Evolutionary conservation across 768 basidiomycete genomes (phyloP).

Genomic region (Pholiota conissans): DNA sequence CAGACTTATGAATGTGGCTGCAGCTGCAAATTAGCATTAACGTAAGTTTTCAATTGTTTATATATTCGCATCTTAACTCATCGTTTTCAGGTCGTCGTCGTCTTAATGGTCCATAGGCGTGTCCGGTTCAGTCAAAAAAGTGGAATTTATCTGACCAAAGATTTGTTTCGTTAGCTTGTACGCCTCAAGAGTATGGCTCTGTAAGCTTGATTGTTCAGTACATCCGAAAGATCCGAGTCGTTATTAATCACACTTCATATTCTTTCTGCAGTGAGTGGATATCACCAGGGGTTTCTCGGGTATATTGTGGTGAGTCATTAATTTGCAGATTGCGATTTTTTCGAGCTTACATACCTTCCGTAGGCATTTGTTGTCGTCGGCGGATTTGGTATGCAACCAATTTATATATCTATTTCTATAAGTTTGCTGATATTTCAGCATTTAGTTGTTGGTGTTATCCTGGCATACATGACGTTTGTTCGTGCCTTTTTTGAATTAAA

Average conservation of each 20-base stretch:
- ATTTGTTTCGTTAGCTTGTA: slow-evolving; percentile 7
- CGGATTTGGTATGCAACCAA: not conserved
- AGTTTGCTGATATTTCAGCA: not conserved
- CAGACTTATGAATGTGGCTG: too few species aligned
- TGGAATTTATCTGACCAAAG: not conserved
- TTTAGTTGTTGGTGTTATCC: not conserved
- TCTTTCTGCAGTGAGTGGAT: slow-evolving; percentile 7
- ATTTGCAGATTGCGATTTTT: not conserved
- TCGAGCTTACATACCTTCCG: not conserved
- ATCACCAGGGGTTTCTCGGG: slow-evolving; percentile 1
- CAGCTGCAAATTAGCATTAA: slow-evolving; percentile 14
- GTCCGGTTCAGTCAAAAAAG: not conserved
- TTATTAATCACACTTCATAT: not conserved
- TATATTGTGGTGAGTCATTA: slow-evolving; percentile 1
- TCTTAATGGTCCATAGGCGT: slow-evolving; percentile 14
- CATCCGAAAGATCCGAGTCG: too few species aligned
- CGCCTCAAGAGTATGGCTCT: slow-evolving; percentile 16
- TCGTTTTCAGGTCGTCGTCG: slow-evolving; percentile 7
- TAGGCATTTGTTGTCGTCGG: not conserved
- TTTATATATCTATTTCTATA: not conserved
- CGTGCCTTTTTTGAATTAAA: not conserved
- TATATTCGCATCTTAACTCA: too few species aligned
- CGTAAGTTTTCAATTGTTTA: not conserved
- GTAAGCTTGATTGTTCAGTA: not conserved
- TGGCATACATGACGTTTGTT: slow-evolving; percentile 3